phyloP scores from a whole-genome alignment of 805 yeast genomes.

The Brettanomyces nanus region DNA sequence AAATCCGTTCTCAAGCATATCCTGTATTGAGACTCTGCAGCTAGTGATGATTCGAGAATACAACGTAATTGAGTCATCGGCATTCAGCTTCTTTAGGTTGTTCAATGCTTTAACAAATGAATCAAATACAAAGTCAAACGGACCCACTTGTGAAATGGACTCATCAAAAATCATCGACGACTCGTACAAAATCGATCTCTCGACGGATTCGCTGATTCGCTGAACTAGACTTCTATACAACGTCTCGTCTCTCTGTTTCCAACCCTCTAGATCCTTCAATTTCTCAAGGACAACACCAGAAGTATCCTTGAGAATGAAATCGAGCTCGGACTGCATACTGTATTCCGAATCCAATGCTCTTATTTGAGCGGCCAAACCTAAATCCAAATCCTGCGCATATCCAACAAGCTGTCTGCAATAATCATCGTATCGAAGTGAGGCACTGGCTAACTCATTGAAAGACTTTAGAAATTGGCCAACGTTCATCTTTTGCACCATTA shows the following conservation, averaged over 20 bases:
- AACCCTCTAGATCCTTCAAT: conserved; percentile 45
- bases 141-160: conserved; percentile 5
- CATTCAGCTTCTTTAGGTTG: not conserved
- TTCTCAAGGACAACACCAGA: conserved; percentile 36
- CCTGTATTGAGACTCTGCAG: not conserved
- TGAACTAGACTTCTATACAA: conserved; percentile 34
- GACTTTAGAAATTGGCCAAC: conserved; percentile 16
- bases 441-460: conserved; percentile 14
- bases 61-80: not conserved
- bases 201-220: conserved; percentile 38
- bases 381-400: conserved; percentile 16
- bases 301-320: conserved; percentile 39
- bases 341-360: conserved; percentile 43
- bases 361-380: conserved; percentile 37
- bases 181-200: conserved; percentile 45
- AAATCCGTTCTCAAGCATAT: not conserved
- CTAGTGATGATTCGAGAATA: not conserved
- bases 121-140: not conserved
- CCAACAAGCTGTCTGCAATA: conserved; percentile 10
- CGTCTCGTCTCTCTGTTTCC: conserved; percentile 40
- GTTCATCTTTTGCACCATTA: conserved; percentile 24
- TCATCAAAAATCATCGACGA: conserved; percentile 51
- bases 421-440: conserved; percentile 8
- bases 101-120: not conserved
- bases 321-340: conserved; percentile 41